Base-by-base conservation (phyloP, 2,329 filamentous ascomycete species). In the Phialemonium atrogriseum region DNA sequence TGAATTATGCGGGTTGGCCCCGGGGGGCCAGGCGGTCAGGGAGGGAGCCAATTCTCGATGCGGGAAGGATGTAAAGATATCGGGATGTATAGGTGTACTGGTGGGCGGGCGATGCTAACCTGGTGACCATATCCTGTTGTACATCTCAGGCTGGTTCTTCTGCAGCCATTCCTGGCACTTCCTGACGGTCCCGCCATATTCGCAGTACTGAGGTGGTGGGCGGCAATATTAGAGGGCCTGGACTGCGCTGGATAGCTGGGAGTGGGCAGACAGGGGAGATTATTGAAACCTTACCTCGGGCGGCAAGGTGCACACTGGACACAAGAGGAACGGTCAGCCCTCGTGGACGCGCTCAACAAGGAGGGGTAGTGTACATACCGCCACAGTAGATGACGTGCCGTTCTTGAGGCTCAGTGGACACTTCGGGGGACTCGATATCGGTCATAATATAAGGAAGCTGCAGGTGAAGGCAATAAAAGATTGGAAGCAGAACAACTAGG, bases 131-230 rank as follows among this genome's bases (percentile, higher is more conserved):
- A 98, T 73, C 48, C 68, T 67, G 40, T 73, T 60, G 60, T 94
- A 93, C 56, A 95, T 64, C 27, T 72, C 68, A 4, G 78, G 73
- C 48, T 94, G 72, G 43, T 77, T 71, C 43, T 79, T 74, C 50
- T 85, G 66, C 13, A 98, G 77, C 91, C 91, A 98, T 58, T 96
- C 88, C 59, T 89, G 83, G 65, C 91, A 98, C 65, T 95, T 98
- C 63, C 87, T 94, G 15, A 83, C 80, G 23, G 88, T 96, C 43
- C 88, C 89, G 52, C 91, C 91, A 60, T 95, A 96, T 64, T 98
- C 91, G 68, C 91, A 98, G 66, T 95, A 98, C 91, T 96, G 63
- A 27, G 18, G 13, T 5, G 24, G 14, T 26, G 13, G 9, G 30
- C 9, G 32, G 24, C 20, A 27, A 20, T 33, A 18, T 23, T 12